phyloP scores from a whole-genome alignment of 352 stramenopile genomes.

The Phytophthora pistaciae region DNA sequence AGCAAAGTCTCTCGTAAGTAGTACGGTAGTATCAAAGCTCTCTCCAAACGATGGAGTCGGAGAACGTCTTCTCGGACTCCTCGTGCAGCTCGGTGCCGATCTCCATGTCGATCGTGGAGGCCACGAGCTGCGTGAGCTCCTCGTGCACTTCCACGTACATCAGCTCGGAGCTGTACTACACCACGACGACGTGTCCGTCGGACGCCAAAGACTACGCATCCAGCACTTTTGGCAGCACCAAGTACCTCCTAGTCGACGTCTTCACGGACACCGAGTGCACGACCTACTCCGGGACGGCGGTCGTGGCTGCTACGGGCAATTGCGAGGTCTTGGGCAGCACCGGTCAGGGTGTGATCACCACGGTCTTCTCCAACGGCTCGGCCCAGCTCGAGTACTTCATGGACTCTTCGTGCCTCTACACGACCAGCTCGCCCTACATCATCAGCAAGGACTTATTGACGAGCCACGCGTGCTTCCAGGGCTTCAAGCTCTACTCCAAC shows the following conservation, averaged over 20 bases:
- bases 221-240: conserved; percentile 31
- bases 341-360: conserved; percentile 25
- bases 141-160: conserved; percentile 17
- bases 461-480: conserved; percentile 30
- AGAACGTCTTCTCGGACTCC: conserved; percentile 31
- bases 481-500: conserved; percentile 37
- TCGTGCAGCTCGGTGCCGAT: conserved; percentile 27
- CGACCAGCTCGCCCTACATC: conserved; percentile 18
- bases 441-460: conserved; percentile 31
- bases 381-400: conserved; percentile 25
- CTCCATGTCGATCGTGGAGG: conserved; percentile 29
- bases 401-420: conserved; percentile 20
- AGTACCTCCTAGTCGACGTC: conserved; percentile 30
- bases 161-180: conserved; percentile 20
- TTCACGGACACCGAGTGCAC: conserved; percentile 25
- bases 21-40: neutral
- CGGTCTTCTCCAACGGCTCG: conserved; percentile 29
- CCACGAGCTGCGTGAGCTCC: conserved; percentile 16
- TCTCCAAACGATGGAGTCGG: conserved; percentile 17
- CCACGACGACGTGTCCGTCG: conserved; percentile 22
- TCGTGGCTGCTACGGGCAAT: conserved; percentile 17
- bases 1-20: neutral
- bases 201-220: conserved; percentile 29
- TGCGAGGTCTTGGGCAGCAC: conserved; percentile 26
- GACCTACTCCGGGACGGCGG: conserved; percentile 25